These are phyloP conservation scores for Hortiboletus flavorubellus DNA, from an alignment of 768 basidiomycete species.

Conservation along the genomic window DNA sequence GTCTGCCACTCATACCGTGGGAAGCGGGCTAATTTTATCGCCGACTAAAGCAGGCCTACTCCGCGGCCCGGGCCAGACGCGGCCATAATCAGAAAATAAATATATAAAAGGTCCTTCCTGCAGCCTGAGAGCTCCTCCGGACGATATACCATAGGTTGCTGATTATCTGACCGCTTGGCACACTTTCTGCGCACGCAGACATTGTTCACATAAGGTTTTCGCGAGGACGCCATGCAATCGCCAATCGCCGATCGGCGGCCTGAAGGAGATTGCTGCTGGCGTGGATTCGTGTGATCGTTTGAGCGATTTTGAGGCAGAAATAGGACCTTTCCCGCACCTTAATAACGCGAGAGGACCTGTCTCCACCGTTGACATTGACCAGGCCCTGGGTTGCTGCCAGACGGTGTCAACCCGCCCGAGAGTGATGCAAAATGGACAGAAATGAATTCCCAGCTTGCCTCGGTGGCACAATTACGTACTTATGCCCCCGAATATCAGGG, in stretches of 20 bases:
- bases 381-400: slow-evolving; percentile 10
- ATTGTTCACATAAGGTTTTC: slow-evolving; percentile 10
- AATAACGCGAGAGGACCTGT: background rate
- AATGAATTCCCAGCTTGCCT: slow-evolving; percentile 36
- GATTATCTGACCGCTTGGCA: background rate
- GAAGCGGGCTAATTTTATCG: too few relatives aligned
- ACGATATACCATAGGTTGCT: background rate
- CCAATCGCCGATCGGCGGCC: slow-evolving; percentile 29
- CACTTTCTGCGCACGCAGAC: slow-evolving; percentile 3
- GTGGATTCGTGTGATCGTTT: slow-evolving; percentile 1
- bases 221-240: slow-evolving; percentile 26
- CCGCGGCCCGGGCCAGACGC: slow-evolving; percentile 25
- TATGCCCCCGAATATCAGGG: slow-evolving; percentile 55
- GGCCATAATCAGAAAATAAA: background rate
- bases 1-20: slow-evolving; percentile 12
- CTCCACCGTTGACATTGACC: slow-evolving; percentile 18
- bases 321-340: background rate
- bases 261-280: background rate
- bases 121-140: background rate
- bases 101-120: background rate
- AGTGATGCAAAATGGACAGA: slow-evolving; percentile 19
- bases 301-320: slow-evolving; percentile 1
- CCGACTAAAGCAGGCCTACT: slow-evolving; percentile 11
- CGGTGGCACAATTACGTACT: slow-evolving; percentile 54
- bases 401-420: slow-evolving; percentile 24